Base-by-base conservation (phyloP, 768 basidiomycete genomes). In the Suillus occidentalis region DNA sequence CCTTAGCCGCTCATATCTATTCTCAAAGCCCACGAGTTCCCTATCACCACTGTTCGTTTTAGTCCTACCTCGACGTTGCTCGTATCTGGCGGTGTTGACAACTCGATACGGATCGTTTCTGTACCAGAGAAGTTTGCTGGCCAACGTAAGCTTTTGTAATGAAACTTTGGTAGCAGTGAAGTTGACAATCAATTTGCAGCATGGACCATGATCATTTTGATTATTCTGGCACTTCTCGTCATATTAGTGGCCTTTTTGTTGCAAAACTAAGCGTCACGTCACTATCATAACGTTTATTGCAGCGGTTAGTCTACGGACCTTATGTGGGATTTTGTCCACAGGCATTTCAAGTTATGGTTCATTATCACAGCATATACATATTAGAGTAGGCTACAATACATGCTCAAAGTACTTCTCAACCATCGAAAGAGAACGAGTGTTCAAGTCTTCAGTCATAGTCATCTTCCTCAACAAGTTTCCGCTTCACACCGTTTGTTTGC, bases 21-120 rank as follows among this genome's bases (percentile, higher is more conserved):
- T 66, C 81, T 98, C 64, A 93, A 92, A 76, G 92, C 97, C 0
- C 97, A 99, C 76, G 95, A 96, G 65, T 95, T 99, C 75, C 92
- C 97, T 5, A 87, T 93, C 6, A 99, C 97, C 1, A 88, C 91
- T 5, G 77, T 99, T 63, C 86, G 85, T 65, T 99, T 99, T 82
- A 97, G 91, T 73, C 90, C 95, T 2, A 82, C 87, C 7, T 88
- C 90, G 14, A 86, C 82, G n/a, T 68, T 96, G 14, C 83, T 99
- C 4, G 85, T 96, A 22, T 94, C 94, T 6, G 96, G 92, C 20
- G 95, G 95, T 69, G 91, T 93, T 9, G 97, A 99, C 78, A 95
- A 92, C 74, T 87, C 90, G 2, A 79, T 98, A 22, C 86, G 96
- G 36, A 80, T 95, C 50, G 85, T 96, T 37, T 82, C 80, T n/a